These are phyloP conservation scores for Taphrina flavorubra DNA, from an alignment of 1,139 yeast species.

Conservation along the genomic window DNA sequence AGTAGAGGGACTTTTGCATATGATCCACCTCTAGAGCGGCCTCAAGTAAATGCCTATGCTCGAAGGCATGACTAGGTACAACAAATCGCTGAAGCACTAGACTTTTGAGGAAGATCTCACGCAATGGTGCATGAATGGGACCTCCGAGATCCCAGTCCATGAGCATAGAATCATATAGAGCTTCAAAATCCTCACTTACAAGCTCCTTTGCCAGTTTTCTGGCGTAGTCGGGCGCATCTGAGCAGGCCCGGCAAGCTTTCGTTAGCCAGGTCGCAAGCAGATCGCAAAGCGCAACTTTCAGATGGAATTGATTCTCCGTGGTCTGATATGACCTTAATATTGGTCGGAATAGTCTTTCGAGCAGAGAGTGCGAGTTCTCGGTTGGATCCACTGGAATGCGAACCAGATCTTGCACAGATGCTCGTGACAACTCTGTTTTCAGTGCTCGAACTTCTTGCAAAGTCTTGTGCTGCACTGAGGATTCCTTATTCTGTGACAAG, in stretches of 20 bases:
- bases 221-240: background rate
- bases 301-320: slow-evolving; percentile 12
- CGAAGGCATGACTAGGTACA: background rate
- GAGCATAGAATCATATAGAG: slow-evolving; percentile 30
- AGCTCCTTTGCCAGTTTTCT: background rate
- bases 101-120: slow-evolving; percentile 29
- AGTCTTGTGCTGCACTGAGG: background rate
- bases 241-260: slow-evolving; percentile 17
- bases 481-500: background rate
- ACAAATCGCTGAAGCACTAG: slow-evolving; percentile 22
- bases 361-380: background rate
- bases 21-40: slow-evolving; percentile 24
- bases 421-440: slow-evolving; percentile 1
- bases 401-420: background rate
- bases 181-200: background rate
- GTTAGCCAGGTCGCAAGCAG: slow-evolving; percentile 35
- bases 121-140: slow-evolving; percentile 25
- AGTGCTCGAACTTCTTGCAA: slow-evolving; percentile 7
- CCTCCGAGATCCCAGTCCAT: slow-evolving; percentile 30
- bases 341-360: slow-evolving; percentile 10
- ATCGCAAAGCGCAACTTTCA: slow-evolving; percentile 29
- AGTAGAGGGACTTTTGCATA: slow-evolving; percentile 34
- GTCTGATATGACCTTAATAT: background rate
- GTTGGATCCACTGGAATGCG: background rate
- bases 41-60: slow-evolving; percentile 11